Conservation (phyloP, 129 eudicot genomes). For the Chrysanthemum seticuspe region DNA sequence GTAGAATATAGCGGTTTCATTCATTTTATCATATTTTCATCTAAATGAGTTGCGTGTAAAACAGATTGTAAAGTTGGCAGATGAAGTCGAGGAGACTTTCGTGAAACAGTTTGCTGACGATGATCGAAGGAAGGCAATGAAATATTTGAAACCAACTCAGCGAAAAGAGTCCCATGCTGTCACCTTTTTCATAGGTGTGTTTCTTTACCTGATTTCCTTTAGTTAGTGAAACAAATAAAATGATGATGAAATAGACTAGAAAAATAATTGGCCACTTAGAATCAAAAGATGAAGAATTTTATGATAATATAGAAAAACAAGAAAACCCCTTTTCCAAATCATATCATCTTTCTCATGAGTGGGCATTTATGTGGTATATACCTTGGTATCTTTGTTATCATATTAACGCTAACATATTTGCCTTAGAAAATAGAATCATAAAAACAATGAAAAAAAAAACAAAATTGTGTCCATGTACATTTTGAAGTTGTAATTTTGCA, state of each 20-base stretch:
- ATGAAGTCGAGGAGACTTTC: slow-evolving; percentile 86
- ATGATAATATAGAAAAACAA: slow-evolving; percentile 44
- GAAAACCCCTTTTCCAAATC: slow-evolving; percentile 32
- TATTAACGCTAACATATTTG: neutral
- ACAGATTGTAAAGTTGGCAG: slow-evolving; percentile 74
- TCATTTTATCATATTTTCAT: slow-evolving; percentile 9
- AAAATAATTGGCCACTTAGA: slow-evolving; percentile 28
- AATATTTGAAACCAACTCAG: slow-evolving; percentile 88
- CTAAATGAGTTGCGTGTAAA: slow-evolving; percentile 4
- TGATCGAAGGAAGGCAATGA: slow-evolving; percentile 86
- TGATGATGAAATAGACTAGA: slow-evolving; percentile 21
- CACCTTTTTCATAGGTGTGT: slow-evolving; percentile 91
- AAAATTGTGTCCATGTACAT: too few species aligned
- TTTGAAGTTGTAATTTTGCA: too few species aligned
- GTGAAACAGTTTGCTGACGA: slow-evolving; percentile 78
- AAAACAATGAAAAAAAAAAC: neutral
- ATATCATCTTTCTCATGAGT: slow-evolving; percentile 43
- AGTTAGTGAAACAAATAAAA: neutral
- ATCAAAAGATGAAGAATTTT: slow-evolving; percentile 20
- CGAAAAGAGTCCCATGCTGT: slow-evolving; percentile 82
- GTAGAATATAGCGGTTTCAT: slow-evolving; percentile 12
- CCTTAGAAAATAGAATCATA: neutral
- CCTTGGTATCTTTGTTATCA: slow-evolving; percentile 25
- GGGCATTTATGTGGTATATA: slow-evolving; percentile 39
- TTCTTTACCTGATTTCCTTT: slow-evolving; percentile 6